Conservation (phyloP, 345 rosid genomes). For the Populus nigra region DNA sequence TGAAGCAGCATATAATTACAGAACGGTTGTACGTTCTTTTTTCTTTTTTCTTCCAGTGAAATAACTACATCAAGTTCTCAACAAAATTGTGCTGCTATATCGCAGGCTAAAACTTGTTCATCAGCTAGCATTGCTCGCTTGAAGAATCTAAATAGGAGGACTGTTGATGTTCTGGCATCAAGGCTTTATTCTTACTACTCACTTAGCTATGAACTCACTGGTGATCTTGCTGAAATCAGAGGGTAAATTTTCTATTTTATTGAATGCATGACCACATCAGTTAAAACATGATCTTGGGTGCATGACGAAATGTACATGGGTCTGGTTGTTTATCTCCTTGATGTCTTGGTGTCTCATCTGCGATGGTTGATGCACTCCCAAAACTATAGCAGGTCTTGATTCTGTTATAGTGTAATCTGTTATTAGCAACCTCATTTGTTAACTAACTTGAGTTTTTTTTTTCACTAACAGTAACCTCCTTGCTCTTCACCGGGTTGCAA, state of each 20-base stretch:
- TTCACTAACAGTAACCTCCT: constrained; percentile 55
- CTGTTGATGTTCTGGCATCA: constrained; percentile 77
- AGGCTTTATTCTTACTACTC: constrained; percentile 77
- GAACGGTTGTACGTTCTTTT: not conserved
- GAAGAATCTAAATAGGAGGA: constrained; percentile 68
- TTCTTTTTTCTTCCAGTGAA: not conserved
- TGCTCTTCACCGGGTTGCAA: constrained; percentile 76
- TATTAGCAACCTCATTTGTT: not conserved
- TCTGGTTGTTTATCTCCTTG: not conserved
- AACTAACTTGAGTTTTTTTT: constrained; percentile 11
- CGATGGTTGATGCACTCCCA: not conserved
- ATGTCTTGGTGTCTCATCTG: not conserved
- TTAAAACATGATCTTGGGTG: not conserved
- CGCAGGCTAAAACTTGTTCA: constrained; percentile 86
- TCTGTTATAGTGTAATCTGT: not conserved
- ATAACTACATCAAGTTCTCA: not conserved
- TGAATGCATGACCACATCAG: not conserved
- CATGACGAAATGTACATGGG: not conserved
- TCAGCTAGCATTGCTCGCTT: constrained; percentile 68
- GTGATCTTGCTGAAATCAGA: constrained; percentile 80
- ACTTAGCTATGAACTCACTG: constrained; percentile 67
- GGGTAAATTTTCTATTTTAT: constrained; percentile 42
- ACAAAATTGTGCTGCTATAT: constrained; percentile 1
- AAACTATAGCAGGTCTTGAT: not conserved
- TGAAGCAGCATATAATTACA: constrained; percentile 7